These are phyloP conservation scores for Cladosporium sp. DNA, from an alignment of 2,329 filamentous ascomycete species.

Conservation along the genomic window DNA sequence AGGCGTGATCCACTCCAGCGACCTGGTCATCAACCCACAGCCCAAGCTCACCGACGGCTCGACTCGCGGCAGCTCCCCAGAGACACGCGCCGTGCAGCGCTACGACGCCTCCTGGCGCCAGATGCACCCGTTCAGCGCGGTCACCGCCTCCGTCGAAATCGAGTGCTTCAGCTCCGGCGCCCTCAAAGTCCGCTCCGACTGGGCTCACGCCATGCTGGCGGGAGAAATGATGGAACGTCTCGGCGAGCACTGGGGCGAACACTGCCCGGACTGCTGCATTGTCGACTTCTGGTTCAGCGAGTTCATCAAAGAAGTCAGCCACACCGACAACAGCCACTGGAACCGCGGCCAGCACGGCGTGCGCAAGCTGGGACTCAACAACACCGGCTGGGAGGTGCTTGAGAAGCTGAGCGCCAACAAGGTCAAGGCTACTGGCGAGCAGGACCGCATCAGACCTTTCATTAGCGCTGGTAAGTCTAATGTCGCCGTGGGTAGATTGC, in stretches of 20 bases:
- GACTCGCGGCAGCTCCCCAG: neutral
- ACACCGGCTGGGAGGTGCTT: neutral
- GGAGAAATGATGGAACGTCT: conserved; percentile 1
- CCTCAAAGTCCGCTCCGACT: neutral
- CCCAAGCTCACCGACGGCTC: neutral
- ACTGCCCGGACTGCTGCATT: neutral
- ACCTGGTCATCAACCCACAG: neutral
- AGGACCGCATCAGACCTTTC: neutral
- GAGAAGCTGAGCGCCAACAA: neutral
- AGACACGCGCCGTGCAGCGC: neutral
- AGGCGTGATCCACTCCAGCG: neutral
- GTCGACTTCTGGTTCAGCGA: neutral
- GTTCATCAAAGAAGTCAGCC: neutral
- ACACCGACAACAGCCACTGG: neutral
- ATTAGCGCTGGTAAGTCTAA: neutral
- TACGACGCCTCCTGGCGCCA: neutral
- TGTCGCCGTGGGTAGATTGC: neutral
- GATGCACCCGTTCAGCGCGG: neutral
- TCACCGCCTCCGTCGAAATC: neutral
- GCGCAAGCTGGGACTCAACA: neutral
- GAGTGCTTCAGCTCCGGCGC: neutral
- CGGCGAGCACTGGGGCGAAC: neutral
- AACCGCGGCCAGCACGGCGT: neutral
- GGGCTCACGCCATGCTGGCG: neutral
- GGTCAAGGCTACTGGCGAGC: neutral